Conservation (phyloP, 75 land plant genomes). For the Gnetum montanum region DNA sequence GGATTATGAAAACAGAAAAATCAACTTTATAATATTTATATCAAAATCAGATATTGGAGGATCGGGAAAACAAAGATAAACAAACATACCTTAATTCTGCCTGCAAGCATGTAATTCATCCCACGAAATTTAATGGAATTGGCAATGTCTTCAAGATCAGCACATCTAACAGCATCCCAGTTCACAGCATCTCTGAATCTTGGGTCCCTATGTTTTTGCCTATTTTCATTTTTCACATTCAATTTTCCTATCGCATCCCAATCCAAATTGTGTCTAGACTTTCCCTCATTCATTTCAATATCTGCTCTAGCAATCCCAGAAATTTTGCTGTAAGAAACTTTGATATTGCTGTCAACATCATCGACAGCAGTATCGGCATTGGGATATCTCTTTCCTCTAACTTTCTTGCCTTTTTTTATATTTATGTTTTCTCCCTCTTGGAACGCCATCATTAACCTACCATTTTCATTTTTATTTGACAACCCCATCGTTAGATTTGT, state of each 20-base stretch:
- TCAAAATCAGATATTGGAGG: no score
- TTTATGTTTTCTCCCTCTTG: no score
- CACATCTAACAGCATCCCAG: slow-evolving; percentile 75
- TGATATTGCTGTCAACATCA: background rate
- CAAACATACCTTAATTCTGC: slow-evolving; percentile 57
- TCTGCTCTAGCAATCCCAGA: slow-evolving; percentile 22
- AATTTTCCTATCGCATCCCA: slow-evolving; percentile 17
- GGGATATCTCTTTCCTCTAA: no score
- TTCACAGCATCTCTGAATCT: slow-evolving; percentile 54
- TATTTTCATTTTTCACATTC: background rate
- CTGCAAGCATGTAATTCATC: slow-evolving; percentile 84
- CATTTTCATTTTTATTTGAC: no score
- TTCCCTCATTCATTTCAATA: slow-evolving; percentile 14
- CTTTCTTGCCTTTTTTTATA: no score
- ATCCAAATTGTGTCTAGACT: slow-evolving; percentile 3
- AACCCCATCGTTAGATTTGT: no score
- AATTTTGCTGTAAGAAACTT: slow-evolving; percentile 2
- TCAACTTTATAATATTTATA: no score
- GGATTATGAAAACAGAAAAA: no score
- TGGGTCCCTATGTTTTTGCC: slow-evolving; percentile 20
- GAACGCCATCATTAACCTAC: no score
- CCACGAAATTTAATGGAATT: slow-evolving; percentile 67
- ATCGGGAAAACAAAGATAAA: no score
- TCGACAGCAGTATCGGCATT: background rate
- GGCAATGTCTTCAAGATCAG: slow-evolving; percentile 65